Evolutionary conservation across 225 moss, liverwort and hornwort species (phyloP).

Genomic region (Takakia lepidozioides): DNA sequence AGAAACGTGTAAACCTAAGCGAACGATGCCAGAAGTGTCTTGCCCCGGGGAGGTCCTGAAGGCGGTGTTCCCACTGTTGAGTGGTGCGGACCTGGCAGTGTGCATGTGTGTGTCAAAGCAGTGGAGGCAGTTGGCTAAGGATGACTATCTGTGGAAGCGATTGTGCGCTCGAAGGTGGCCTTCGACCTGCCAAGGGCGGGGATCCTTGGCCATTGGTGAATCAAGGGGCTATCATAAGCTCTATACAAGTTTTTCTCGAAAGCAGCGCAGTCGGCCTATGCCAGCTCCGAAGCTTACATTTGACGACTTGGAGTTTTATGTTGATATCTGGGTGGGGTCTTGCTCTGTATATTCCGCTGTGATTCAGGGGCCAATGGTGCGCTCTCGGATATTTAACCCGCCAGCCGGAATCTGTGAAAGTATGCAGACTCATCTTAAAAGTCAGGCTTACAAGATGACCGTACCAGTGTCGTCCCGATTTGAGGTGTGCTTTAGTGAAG

Average conservation of each 20-base stretch:
- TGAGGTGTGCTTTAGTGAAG: slow-evolving; percentile 37
- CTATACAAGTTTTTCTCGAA: slow-evolving; percentile 49
- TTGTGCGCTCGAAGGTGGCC: slow-evolving; percentile 86
- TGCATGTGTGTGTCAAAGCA: slow-evolving; percentile 90
- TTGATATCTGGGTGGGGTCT: slow-evolving; percentile 73
- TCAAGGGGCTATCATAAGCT: slow-evolving; percentile 69
- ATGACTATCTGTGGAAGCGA: slow-evolving; percentile 86
- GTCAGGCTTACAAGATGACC: slow-evolving; percentile 71
- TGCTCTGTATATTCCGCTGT: slow-evolving; percentile 66
- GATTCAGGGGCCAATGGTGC: slow-evolving; percentile 58
- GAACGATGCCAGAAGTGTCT: slow-evolving; percentile 43
- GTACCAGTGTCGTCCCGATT: slow-evolving; percentile 71
- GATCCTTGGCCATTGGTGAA: slow-evolving; percentile 43
- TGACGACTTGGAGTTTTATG: slow-evolving; percentile 84
- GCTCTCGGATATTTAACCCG: slow-evolving; percentile 44
- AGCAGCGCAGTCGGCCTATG: slow-evolving; percentile 47
- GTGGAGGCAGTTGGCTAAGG: slow-evolving; percentile 71
- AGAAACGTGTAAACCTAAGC: too few species aligned
- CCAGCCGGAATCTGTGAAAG: slow-evolving; percentile 60
- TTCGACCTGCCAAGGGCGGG: slow-evolving; percentile 56
- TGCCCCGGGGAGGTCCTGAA: slow-evolving; percentile 72
- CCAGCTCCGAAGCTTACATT: slow-evolving; percentile 70
- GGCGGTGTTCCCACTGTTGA: slow-evolving; percentile 64
- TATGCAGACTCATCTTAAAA: slow-evolving; percentile 69
- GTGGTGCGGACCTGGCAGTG: slow-evolving; percentile 62